Evolutionary conservation across 108 stramenopile genomes (phyloP).

Genomic region (Schizochytrium sp.): DNA sequence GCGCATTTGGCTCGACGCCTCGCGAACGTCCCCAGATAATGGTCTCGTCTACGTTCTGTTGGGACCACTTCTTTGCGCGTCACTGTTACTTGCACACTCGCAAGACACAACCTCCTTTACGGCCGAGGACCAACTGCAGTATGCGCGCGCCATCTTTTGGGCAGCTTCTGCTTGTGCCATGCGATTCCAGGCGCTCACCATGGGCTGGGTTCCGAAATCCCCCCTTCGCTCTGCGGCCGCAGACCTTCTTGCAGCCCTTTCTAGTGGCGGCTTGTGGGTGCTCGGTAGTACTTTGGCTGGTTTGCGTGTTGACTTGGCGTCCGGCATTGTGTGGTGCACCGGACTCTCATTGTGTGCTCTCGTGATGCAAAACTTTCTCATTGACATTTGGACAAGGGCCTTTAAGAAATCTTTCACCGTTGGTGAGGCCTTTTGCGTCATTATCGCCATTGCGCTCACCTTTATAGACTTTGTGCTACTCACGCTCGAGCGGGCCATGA

Average conservation of each 20-base stretch:
- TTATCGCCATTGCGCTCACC: background rate
- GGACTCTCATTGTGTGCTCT: background rate
- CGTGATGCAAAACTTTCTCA: background rate
- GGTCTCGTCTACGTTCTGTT: background rate
- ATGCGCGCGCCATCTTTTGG: background rate
- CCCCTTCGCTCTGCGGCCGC: too few species aligned
- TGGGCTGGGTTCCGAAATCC: too few species aligned
- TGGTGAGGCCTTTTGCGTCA: background rate
- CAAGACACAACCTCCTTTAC: background rate
- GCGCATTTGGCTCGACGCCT: background rate
- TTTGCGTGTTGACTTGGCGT: too few species aligned
- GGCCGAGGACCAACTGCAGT: background rate
- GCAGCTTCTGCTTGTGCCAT: background rate
- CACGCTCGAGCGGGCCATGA: background rate
- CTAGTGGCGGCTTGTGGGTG: too few species aligned
- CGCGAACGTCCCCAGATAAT: background rate
- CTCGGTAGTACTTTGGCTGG: too few species aligned
- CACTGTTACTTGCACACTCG: background rate
- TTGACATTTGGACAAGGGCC: background rate
- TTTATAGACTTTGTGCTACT: background rate
- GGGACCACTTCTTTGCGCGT: background rate
- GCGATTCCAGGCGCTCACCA: background rate
- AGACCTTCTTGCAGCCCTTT: too few species aligned
- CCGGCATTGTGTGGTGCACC: background rate
- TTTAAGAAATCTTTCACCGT: background rate